Evolutionary conservation across 1,284 basidiomycete species (phyloP), one percentile per base, ranked within the genome.

Genomic region (Lentinus polychrous): DNA sequence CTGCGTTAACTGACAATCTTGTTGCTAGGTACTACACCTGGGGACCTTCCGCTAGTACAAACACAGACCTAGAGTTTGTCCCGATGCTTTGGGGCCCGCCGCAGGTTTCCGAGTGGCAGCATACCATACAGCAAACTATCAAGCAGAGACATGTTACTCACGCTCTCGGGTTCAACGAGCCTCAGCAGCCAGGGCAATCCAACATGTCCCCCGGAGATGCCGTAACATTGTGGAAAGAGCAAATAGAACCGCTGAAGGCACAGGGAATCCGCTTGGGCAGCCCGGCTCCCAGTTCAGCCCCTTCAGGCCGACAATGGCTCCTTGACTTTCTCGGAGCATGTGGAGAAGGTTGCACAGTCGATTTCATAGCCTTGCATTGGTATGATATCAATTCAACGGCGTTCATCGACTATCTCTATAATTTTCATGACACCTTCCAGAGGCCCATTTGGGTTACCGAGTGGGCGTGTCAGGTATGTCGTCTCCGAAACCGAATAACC

Each of bases 361-460:
- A 74, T 55, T 71, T 74, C 50, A 59, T 72, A 24, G 67, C 72
- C 10, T 46, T 73, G 27, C 71, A 67, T 46, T 68, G 66, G 62
- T 76, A 75, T 58, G 70, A 68, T 47, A 57, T 66, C 40, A 65
- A 68, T 45, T 64, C 67, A 5, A 60, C 63, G 6, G 59, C 60
- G 35, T 71, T 75, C 55, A 62, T 67, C 33, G 51, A 60, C 17
- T 69, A 71, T 47, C 54, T 75, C 11, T 54, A 66, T 24, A 68
- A 70, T 44, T 72, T 69, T 50, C 66, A 73, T 52, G 43, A 63
- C 3, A 66, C 67, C 0, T 75, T 69, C 56, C 56, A 66, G 42
- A 51, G 57, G n/a, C 68, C 68, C 1, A 57, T 75, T 8, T 74
- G 71, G 71, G 64, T 75, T 1, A 74, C 74, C 2, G 74, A 73